Evolutionary conservation across 2,329 filamentous ascomycete genomes (phyloP), one percentile per base, ranked within the genome.

Genomic region (Alternaria metachromatica): DNA sequence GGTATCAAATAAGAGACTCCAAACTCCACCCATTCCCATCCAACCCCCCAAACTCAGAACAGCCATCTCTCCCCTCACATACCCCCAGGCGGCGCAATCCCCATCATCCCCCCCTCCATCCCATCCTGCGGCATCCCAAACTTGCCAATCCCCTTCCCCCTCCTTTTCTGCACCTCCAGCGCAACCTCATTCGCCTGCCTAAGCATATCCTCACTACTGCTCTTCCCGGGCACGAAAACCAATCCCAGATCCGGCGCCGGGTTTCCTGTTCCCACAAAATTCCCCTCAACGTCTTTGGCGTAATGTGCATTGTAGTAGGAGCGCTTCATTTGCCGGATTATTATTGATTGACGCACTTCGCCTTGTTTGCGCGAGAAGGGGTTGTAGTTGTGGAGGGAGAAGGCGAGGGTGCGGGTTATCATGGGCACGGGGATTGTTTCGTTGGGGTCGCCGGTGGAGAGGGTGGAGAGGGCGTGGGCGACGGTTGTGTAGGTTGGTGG

Each of bases 141-240:
- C 8, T 62, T 55, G 2, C 68, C 68, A 41, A 68, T 64, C 11
- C 66, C 66, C 5, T 48, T 25, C 3, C 66, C 64, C 33, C 68
- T 61, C 37, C 56, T 4, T 5, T 41, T 28, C 55, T 70, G 58
- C 57, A 71, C 73, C 10, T 62, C 66, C 48, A 72, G 64, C 3
- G 74, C 75, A 8, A 76, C 74, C 58, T 72, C 68, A 10, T 66
- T 54, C 2, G 76, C 72, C 65, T 78, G 73, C 55, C 58, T 60
- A 61, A 76, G 25, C 43, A 78, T 23, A 26, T 78, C 74, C 43
- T 74, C 73, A 2, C 68, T 63, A 4, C 70, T 77, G 15, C 71
- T 67, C 61, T 76, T 76, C 5, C 66, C 65, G 0, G 74, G 72
- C 13, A 76, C 75, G 57, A 77, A 77, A 0, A 78, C 73, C 30